Percentiles rank a stretch among this genome's conserved stretches.
Evolutionary conservation across 2,329 filamentous ascomycete species (phyloP).

Genomic region (Claviceps humidiphila): DNA sequence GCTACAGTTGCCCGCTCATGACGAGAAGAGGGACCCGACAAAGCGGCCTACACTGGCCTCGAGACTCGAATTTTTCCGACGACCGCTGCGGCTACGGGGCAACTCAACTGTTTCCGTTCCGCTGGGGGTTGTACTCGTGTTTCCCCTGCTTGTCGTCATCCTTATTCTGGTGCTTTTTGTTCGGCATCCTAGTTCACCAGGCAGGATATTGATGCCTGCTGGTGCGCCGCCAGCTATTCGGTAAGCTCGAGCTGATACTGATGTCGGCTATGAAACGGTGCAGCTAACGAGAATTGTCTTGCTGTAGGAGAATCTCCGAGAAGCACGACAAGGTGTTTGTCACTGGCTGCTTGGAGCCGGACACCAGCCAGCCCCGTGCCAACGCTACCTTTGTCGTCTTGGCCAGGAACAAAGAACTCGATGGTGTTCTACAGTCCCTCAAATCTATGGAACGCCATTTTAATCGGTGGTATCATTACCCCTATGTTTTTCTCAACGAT

Average conservation of each 20-base stretch:
- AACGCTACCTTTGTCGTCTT: conserved; percentile 95
- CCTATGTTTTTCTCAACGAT: conserved; percentile 96
- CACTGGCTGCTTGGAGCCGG: conserved; percentile 72
- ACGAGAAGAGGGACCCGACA: conserved; percentile 32
- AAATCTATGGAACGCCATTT: conserved; percentile 98
- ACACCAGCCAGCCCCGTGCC: conserved; percentile 65
- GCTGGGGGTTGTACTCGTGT: conserved; percentile 80
- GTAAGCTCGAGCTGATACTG: conserved; percentile 29
- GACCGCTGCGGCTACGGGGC: conserved; percentile 76
- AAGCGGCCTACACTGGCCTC: conserved; percentile 29
- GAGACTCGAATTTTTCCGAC: conserved; percentile 66
- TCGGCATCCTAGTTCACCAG: conserved; percentile 71
- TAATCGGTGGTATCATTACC: conserved; percentile 97
- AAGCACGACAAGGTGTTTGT: conserved; percentile 95
- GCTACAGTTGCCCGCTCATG: conserved; percentile 32
- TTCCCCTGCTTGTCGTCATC: conserved; percentile 81
- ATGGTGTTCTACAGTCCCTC: conserved; percentile 89
- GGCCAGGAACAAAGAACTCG: conserved; percentile 89
- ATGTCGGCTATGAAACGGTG: not conserved
- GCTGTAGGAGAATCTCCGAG: conserved; percentile 82
- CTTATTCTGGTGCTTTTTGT: conserved; percentile 84
- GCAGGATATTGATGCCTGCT: conserved; percentile 73
- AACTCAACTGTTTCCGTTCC: conserved; percentile 90
- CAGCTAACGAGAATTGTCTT: not conserved
- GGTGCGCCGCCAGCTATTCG: conserved; percentile 81